phyloP scores from a whole-genome alignment of 148 eudicot genomes.

The Fagopyrum homotropicum region DNA sequence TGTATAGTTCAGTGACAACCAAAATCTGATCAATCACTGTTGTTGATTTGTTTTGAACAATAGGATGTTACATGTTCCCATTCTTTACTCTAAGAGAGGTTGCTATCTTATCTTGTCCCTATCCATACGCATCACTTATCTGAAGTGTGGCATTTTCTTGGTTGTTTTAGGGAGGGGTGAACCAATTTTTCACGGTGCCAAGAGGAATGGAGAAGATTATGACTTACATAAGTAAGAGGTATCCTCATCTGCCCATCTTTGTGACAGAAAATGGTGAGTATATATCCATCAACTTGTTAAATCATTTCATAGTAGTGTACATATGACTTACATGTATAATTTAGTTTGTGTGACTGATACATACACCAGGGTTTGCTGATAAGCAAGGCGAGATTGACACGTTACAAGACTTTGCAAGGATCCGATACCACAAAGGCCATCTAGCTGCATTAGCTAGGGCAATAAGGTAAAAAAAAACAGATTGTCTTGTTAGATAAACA shows the following conservation, averaged over 20 bases:
- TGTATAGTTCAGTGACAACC: no score
- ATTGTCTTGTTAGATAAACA: neutral
- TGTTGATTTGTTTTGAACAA: no score
- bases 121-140: neutral
- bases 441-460: constrained; percentile 51
- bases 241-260: constrained; percentile 47
- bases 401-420: constrained; percentile 39
- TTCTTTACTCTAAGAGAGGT: no score
- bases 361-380: constrained; percentile 39
- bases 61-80: no score
- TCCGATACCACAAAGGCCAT: constrained; percentile 44
- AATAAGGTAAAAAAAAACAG: constrained; percentile 36
- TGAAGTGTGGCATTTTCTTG: neutral
- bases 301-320: no score
- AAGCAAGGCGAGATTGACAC: constrained; percentile 18
- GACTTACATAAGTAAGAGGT: constrained; percentile 37
- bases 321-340: neutral
- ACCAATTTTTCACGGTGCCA: constrained; percentile 49
- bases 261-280: constrained; percentile 62
- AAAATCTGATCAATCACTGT: no score
- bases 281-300: neutral
- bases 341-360: neutral
- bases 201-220: constrained; percentile 56
- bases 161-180: constrained; percentile 36
- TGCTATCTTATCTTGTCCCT: no score